phyloP scores from a whole-genome alignment of 176 grass and related monocot genomes.

The Triticum dicoccoides region DNA sequence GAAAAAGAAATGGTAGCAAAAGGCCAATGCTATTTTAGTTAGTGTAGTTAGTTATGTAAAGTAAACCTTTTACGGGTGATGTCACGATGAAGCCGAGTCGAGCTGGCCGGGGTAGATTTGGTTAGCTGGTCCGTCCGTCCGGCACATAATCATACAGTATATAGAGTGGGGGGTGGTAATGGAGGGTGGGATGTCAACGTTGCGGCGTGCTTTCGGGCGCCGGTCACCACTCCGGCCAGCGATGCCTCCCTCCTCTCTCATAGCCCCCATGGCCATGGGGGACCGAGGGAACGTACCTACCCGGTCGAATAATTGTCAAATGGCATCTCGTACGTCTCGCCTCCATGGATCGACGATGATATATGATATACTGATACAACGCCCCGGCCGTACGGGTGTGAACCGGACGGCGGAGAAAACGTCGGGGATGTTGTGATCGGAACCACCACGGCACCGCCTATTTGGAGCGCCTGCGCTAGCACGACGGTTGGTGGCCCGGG shows the following conservation, averaged over 20 bases:
- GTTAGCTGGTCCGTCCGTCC: conserved; percentile 8
- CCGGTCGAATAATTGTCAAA: conserved; percentile 22
- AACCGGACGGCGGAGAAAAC: conserved; percentile 15
- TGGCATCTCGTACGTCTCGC: background rate
- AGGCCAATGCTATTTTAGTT: too few species aligned
- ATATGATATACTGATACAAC: background rate
- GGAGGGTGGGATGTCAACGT: conserved; percentile 61
- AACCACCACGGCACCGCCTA: background rate
- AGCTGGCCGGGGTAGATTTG: conserved; percentile 17
- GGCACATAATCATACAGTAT: background rate
- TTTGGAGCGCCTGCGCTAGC: background rate
- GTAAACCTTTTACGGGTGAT: background rate
- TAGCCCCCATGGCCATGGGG: background rate
- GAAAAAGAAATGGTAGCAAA: too few species aligned
- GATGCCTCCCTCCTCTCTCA: background rate
- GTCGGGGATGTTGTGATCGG: background rate
- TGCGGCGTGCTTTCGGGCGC: conserved; percentile 49
- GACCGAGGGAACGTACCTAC: background rate
- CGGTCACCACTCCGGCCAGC: conserved; percentile 32
- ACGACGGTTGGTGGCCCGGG: background rate
- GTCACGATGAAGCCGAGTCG: too few species aligned
- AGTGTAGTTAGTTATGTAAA: too few species aligned
- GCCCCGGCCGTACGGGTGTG: background rate
- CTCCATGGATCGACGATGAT: too few species aligned
- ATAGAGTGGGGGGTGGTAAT: background rate